Conservation (phyloP, 192 early-diverging fungal genomes). For the Allomyces macrogynus region DNA sequence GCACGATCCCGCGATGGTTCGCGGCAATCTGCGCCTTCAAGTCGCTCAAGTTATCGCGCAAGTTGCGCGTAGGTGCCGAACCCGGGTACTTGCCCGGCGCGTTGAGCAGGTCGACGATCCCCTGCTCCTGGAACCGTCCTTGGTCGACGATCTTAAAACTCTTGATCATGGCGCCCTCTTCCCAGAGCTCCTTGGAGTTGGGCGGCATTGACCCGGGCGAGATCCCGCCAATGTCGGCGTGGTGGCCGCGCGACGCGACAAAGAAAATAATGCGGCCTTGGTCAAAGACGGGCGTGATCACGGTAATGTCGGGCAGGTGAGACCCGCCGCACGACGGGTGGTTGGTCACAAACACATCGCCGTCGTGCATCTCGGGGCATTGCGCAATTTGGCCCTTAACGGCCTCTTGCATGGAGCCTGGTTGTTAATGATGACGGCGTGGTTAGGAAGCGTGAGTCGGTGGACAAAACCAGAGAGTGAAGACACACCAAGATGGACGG, state of each 20-base stretch:
- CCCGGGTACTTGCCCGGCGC: conserved; percentile 65
- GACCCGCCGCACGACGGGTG: conserved; percentile 89
- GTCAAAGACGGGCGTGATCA: conserved; percentile 87
- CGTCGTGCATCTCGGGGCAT: conserved; percentile 48
- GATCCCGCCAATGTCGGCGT: conserved; percentile 86
- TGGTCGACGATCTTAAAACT: conserved; percentile 67
- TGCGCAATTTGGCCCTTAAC: conserved; percentile 77
- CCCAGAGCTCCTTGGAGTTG: conserved; percentile 42
- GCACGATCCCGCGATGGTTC: conserved; percentile 75
- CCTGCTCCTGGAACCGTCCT: conserved; percentile 66
- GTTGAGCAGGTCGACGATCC: conserved; percentile 52
- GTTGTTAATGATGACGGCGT: too few relatives aligned
- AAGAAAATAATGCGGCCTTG: conserved; percentile 67
- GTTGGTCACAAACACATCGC: conserved; percentile 87
- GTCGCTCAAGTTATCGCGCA: conserved; percentile 81
- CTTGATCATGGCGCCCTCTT: conserved; percentile 58
- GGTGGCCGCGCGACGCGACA: conserved; percentile 82
- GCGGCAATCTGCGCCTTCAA: conserved; percentile 94
- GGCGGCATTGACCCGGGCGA: conserved; percentile 80
- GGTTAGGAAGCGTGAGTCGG: too few relatives aligned
- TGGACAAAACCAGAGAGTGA: too few relatives aligned
- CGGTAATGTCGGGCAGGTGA: conserved; percentile 86
- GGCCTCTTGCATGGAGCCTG: conserved; percentile 88
- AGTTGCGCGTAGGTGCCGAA: conserved; percentile 71
- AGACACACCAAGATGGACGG: conserved; percentile 82